Evolutionary conservation across 106 monocot genomes (phyloP).

Genomic region (Iris macrosiphon): DNA sequence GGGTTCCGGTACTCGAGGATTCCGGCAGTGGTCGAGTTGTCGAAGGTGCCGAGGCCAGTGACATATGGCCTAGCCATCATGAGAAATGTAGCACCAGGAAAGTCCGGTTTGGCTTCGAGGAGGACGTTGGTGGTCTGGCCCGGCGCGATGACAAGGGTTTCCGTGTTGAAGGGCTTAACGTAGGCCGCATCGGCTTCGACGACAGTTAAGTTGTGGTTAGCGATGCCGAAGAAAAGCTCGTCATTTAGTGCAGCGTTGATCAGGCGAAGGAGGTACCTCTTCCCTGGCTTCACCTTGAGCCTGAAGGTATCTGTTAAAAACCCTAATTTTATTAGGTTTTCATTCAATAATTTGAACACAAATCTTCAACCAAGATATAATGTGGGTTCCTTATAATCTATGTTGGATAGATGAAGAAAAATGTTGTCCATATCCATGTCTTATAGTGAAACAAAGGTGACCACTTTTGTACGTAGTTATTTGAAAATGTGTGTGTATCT

Average conservation of each 20-base stretch:
- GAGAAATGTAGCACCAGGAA: slow-evolving; percentile 21
- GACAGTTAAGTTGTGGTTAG: slow-evolving; percentile 43
- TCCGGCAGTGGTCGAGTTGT: slow-evolving; percentile 46
- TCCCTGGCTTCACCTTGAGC: slow-evolving; percentile 45
- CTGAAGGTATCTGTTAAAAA: slow-evolving; percentile 46
- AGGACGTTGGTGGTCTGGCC: slow-evolving; percentile 58
- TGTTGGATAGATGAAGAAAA: too few relatives aligned
- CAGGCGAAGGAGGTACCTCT: slow-evolving; percentile 43
- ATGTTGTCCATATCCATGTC: too few relatives aligned
- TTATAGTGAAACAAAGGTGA: too few relatives aligned
- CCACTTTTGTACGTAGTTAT: too few relatives aligned
- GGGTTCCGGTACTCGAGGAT: slow-evolving; percentile 32
- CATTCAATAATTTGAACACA: too few relatives aligned
- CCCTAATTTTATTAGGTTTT: too few relatives aligned
- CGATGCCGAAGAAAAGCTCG: slow-evolving; percentile 64
- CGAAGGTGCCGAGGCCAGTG: slow-evolving; percentile 49
- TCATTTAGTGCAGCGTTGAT: slow-evolving; percentile 64
- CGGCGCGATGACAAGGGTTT: slow-evolving; percentile 33
- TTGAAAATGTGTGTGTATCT: too few relatives aligned
- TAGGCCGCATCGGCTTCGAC: slow-evolving; percentile 52
- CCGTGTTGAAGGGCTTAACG: slow-evolving; percentile 36
- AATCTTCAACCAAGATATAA: too few relatives aligned
- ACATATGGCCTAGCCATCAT: slow-evolving; percentile 40
- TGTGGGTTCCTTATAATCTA: too few relatives aligned
- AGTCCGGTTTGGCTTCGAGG: slow-evolving; percentile 9